Percentiles rank a stretch among this genome's conserved stretches.
phyloP scores from a whole-genome alignment of 1,284 basidiomycete genomes.

The Marasmius tenuissimus region DNA sequence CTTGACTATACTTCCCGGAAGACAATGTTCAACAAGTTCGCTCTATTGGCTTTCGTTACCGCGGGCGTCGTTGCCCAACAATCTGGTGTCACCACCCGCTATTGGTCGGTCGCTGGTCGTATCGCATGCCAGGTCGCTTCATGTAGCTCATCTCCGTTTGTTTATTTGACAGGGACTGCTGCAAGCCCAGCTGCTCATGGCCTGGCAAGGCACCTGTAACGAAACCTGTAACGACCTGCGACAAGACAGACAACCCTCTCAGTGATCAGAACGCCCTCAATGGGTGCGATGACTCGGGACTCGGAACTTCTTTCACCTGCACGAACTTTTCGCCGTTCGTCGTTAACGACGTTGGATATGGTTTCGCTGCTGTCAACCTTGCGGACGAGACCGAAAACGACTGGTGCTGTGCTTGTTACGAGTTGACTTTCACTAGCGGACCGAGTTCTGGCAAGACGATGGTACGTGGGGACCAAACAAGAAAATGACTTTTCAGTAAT shows the following conservation, averaged over 20 bases:
- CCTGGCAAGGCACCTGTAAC: slow-evolving; percentile 11
- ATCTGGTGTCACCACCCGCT: slow-evolving; percentile 13
- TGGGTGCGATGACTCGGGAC: slow-evolving; percentile 11
- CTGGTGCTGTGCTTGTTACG: slow-evolving; percentile 17
- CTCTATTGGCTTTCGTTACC: neutral
- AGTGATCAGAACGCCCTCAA: slow-evolving; percentile 13
- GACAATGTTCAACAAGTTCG: neutral
- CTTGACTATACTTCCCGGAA: too few relatives aligned
- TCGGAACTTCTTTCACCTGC: slow-evolving; percentile 15
- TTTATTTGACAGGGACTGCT: slow-evolving; percentile 11
- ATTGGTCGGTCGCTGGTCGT: slow-evolving; percentile 4
- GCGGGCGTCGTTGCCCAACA: slow-evolving; percentile 7
- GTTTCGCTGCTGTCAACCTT: slow-evolving; percentile 16
- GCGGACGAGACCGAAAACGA: slow-evolving; percentile 10
- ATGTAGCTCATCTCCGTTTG: neutral
- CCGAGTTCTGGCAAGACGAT: slow-evolving; percentile 15
- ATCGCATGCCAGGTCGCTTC: neutral
- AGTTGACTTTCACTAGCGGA: slow-evolving; percentile 15
- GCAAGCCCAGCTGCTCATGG: slow-evolving; percentile 17
- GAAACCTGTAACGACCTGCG: slow-evolving; percentile 16
- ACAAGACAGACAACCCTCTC: slow-evolving; percentile 6
- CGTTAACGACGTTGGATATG: slow-evolving; percentile 14
- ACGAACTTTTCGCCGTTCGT: slow-evolving; percentile 16
- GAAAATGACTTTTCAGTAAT: neutral
- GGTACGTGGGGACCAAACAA: neutral